Evolutionary conservation across 2,329 filamentous ascomycete species (phyloP), one percentile per base, ranked within the genome.

Genomic region (Simplicillium sp.): DNA sequence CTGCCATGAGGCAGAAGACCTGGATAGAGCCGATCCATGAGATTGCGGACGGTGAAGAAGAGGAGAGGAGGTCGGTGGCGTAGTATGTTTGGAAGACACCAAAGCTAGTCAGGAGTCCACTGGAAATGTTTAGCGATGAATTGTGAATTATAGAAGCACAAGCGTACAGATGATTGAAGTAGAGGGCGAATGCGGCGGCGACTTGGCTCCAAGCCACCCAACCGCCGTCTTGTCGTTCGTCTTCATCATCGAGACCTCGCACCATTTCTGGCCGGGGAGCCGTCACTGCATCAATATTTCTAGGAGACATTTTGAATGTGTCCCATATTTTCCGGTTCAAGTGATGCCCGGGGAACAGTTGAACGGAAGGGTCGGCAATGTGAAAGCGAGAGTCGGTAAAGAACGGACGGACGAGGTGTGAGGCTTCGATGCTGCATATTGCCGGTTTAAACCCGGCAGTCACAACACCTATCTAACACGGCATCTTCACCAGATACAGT

Each of bases 11-110:
- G 7, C 66, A 50, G 40, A 63, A 67, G 0, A 53, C 51, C 40
- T 65, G 59, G 4, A 60, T 43, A 11, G 58, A 58, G 29, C 61
- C 61, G 36, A 66, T 63, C 56, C 59, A 62, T 3, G 61, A 53
- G 31, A 61, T 59, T 3, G 52, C 45, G 3, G 54, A 53, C 5
- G 55, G 44, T 1, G 57, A 52, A 9, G 42, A 40, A 13, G 32
- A 14, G 1, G 8, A n/a, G 11, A 66, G 54, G 7, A 56, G 44
- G 16, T 46, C 31, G 7, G 38, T 37, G 12, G 54, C 46, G 50
- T 65, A 67, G 44, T 61, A 57, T 5, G 53, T 44, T 42, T 62
- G 56, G 40, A 55, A 64, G 28, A 58, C 54, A 20, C 63, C 64
- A 29, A 59, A 64, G n/a, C 54, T 55, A 46, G 61, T 60, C 17